These are phyloP conservation scores for Dovyalis caffra DNA, from an alignment of 345 rosid species.

Conservation along the genomic window DNA sequence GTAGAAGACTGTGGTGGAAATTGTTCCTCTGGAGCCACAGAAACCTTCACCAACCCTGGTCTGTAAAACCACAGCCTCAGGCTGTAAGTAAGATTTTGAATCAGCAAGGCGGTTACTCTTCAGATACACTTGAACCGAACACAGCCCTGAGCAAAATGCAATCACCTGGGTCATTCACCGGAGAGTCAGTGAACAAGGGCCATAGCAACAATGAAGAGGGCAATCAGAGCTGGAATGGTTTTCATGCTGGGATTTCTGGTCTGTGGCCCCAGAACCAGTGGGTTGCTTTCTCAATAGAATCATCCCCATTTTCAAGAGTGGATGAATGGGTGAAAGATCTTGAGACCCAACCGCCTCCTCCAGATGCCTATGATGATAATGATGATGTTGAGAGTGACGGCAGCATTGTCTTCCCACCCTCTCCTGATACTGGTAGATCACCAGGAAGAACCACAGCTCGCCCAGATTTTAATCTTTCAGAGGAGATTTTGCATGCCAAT, in stretches of 20 bases:
- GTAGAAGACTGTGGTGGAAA: conserved; percentile 84
- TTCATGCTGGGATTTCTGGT: conserved; percentile 38
- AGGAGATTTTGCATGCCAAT: conserved; percentile 68
- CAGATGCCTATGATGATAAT: conserved; percentile 27
- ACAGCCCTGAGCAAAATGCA: conserved; percentile 34
- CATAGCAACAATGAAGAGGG: conserved; percentile 6
- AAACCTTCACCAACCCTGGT: conserved; percentile 54
- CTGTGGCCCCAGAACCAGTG: conserved; percentile 72
- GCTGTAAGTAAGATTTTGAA: conserved; percentile 29
- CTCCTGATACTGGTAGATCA: conserved; percentile 52
- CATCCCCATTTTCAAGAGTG: conserved; percentile 69
- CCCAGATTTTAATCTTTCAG: conserved; percentile 47
- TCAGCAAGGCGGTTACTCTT: conserved; percentile 77
- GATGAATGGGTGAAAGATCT: conserved; percentile 83
- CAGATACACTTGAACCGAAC: conserved; percentile 69
- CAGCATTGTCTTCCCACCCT: conserved; percentile 41
- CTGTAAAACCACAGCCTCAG: conserved; percentile 36
- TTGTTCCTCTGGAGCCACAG: conserved; percentile 94
- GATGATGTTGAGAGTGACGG: conserved; percentile 34
- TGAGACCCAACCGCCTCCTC: conserved; percentile 31
- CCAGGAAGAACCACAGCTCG: conserved; percentile 21
- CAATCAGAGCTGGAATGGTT: conserved; percentile 39
- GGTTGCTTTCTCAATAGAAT: conserved; percentile 72
- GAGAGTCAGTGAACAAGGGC: conserved; percentile 37
- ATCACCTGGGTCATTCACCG: conserved; percentile 47